Evolutionary conservation across 1,139 yeast genomes (phyloP).

Genomic region (Taiozyma sp.): DNA sequence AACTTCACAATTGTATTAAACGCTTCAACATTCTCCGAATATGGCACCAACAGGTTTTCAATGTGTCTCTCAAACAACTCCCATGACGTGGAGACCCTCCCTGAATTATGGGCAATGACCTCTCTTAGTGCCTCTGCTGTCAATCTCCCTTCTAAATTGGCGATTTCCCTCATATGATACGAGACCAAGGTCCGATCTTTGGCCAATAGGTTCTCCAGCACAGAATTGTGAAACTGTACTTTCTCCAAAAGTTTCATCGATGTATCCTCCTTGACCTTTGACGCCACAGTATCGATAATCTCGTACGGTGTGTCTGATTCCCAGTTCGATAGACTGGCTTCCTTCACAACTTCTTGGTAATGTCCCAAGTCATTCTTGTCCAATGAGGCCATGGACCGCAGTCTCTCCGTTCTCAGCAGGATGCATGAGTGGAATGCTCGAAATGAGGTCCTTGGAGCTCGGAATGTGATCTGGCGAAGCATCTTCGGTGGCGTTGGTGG

Average conservation of each 20-base stretch:
- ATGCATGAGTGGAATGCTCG: background rate
- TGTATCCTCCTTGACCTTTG: background rate
- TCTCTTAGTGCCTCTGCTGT: slow-evolving; percentile 11
- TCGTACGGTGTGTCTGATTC: background rate
- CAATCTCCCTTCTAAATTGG: slow-evolving; percentile 7
- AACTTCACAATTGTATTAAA: slow-evolving; percentile 7
- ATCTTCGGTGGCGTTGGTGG: background rate
- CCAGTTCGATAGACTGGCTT: background rate
- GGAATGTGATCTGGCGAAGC: background rate
- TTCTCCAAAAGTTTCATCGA: background rate
- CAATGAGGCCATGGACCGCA: background rate
- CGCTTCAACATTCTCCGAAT: slow-evolving; percentile 4
- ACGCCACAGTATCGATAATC: background rate
- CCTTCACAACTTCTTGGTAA: background rate
- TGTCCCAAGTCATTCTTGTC: background rate
- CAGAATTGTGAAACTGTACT: slow-evolving; percentile 15
- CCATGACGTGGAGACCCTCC: slow-evolving; percentile 22
- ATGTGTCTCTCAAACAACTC: slow-evolving; percentile 17
- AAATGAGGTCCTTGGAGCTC: background rate
- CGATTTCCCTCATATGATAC: slow-evolving; percentile 9
- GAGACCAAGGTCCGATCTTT: slow-evolving; percentile 16
- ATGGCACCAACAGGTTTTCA: background rate
- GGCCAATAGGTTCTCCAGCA: slow-evolving; percentile 11
- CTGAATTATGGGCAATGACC: slow-evolving; percentile 19
- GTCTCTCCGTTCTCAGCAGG: background rate